Evolutionary conservation across 345 rosid species (phyloP).

Genomic region (Combretum micranthum): DNA sequence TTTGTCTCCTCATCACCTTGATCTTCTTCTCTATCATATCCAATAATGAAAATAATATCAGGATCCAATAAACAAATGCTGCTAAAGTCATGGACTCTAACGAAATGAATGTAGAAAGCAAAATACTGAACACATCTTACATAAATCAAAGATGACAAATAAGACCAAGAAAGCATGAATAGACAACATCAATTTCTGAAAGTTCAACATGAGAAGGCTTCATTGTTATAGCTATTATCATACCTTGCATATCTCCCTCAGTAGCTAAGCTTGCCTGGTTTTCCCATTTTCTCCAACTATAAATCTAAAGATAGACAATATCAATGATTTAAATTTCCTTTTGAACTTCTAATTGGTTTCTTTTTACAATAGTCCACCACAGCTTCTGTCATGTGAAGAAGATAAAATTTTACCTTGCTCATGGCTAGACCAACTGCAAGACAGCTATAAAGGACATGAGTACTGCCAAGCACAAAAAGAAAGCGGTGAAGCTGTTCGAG

Average conservation of each 20-base stretch:
- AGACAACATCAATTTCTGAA: too few relatives aligned
- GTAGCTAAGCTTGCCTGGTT: conserved; percentile 40
- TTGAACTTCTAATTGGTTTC: not conserved
- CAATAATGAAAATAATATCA: not conserved
- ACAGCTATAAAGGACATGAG: conserved; percentile 86
- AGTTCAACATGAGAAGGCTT: too few relatives aligned
- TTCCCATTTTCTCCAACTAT: conserved; percentile 97
- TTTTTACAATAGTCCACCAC: not conserved
- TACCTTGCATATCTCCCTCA: conserved; percentile 64
- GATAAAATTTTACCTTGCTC: conserved; percentile 63
- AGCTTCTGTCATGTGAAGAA: conserved; percentile 4
- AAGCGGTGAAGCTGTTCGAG: conserved; percentile 89
- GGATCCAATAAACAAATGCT: not conserved
- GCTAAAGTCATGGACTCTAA: not conserved
- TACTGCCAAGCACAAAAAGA: conserved; percentile 77
- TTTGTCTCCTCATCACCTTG: conserved; percentile 65
- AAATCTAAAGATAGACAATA: conserved; percentile 36
- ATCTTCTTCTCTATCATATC: conserved; percentile 45
- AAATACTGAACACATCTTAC: too few relatives aligned
- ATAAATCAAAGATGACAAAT: too few relatives aligned
- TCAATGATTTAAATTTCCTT: not conserved
- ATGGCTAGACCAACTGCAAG: conserved; percentile 84
- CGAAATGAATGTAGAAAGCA: not conserved
- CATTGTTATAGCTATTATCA: not conserved
- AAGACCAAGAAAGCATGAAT: too few relatives aligned